A percentile compares a stretch with the other conserved stretches of the same genome.
Evolutionary conservation across 257 asterid species (phyloP).

Genomic region (Cordia subcordata): DNA sequence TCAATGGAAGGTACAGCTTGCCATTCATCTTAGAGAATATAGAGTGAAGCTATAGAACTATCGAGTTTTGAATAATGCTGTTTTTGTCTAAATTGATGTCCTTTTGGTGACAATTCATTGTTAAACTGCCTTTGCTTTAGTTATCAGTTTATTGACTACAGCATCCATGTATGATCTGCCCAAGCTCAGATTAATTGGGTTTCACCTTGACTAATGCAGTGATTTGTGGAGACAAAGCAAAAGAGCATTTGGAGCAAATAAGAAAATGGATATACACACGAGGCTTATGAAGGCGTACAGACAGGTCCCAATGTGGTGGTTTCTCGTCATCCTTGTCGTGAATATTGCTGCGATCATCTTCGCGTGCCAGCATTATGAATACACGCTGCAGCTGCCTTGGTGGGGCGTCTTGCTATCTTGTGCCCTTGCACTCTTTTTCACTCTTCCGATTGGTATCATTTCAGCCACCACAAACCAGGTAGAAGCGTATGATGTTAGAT

Average conservation of each 20-base stretch:
- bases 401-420: conserved; percentile 58
- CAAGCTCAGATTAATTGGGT: too few relatives aligned
- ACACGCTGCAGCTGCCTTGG: conserved; percentile 50
- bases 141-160: too few relatives aligned
- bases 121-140: too few relatives aligned
- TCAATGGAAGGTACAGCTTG: conserved; percentile 38
- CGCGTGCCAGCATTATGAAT: conserved; percentile 22
- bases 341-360: conserved; percentile 27
- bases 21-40: background rate
- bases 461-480: conserved; percentile 63
- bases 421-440: conserved; percentile 32
- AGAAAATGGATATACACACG: conserved; percentile 35
- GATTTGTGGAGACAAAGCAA: conserved; percentile 33
- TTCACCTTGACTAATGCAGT: conserved; percentile 17
- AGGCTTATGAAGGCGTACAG: conserved; percentile 48
- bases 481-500: background rate
- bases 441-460: conserved; percentile 55
- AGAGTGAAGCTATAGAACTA: background rate
- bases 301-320: conserved; percentile 58
- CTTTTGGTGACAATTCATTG: too few relatives aligned
- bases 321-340: conserved; percentile 26
- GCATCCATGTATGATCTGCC: too few relatives aligned
- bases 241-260: conserved; percentile 10
- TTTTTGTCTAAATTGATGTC: too few relatives aligned
- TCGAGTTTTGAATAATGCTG: background rate